phyloP scores from a whole-genome alignment of 2,329 filamentous ascomycete species.

The Aspergillus pseudonomiae region DNA sequence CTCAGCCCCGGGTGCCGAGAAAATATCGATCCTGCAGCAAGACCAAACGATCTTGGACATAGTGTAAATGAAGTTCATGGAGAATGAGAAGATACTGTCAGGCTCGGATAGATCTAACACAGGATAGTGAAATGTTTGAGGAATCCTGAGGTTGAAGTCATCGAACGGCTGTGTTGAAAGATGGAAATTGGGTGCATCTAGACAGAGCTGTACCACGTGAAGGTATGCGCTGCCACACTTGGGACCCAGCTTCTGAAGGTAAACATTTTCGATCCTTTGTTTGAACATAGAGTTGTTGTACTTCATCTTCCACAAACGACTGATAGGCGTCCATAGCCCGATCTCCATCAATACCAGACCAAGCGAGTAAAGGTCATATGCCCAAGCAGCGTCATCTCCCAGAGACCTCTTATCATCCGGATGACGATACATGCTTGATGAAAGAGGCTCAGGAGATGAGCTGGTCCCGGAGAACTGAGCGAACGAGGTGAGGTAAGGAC shows the following conservation, averaged over 20 bases:
- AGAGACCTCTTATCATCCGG: conserved; percentile 51
- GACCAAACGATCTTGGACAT: conserved; percentile 46
- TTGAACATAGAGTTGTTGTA: conserved; percentile 66
- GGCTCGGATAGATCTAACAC: conserved; percentile 46
- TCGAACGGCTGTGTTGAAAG: conserved; percentile 46
- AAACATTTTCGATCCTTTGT: conserved; percentile 64
- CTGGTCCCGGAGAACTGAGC: conserved; percentile 61
- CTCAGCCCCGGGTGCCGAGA: conserved; percentile 42
- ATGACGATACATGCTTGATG: conserved; percentile 64
- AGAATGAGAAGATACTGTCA: conserved; percentile 45
- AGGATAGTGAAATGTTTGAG: conserved; percentile 46
- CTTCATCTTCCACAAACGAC: conserved; percentile 66
- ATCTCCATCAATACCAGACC: conserved; percentile 65
- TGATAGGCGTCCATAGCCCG: conserved; percentile 65
- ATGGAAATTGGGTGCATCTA: conserved; percentile 59
- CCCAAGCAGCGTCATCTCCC: conserved; percentile 44
- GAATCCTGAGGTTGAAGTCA: conserved; percentile 44
- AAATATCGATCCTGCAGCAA: conserved; percentile 47
- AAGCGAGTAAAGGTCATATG: conserved; percentile 63
- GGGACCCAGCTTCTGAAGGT: conserved; percentile 62
- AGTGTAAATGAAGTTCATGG: conserved; percentile 49
- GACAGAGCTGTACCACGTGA: conserved; percentile 63
- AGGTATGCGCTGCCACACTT: conserved; percentile 68
- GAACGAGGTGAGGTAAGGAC: conserved; percentile 62
- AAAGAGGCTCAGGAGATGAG: conserved; percentile 45